A percentile compares a stretch with the other conserved stretches of the same genome.
Evolutionary conservation across 306 rosid genomes (phyloP).

Genomic region (Oemleria cerasiformis): DNA sequence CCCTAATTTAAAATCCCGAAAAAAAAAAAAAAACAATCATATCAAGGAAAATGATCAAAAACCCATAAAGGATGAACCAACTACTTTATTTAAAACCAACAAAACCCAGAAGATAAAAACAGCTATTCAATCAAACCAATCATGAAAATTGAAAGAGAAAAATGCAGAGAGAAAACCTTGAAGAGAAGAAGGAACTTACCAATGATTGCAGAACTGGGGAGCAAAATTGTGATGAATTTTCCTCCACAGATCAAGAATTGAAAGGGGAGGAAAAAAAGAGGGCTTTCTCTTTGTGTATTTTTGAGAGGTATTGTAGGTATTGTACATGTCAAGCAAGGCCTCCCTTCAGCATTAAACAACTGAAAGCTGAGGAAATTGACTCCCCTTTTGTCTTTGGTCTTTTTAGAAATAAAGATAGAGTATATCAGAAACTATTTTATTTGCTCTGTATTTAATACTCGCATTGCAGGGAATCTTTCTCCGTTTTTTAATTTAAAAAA

Average conservation of each 20-base stretch:
- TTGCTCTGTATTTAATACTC: too few relatives aligned
- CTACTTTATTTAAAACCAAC: background rate
- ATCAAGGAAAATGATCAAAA: constrained; percentile 16
- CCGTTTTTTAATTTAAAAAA: too few relatives aligned
- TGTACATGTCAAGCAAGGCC: constrained; percentile 38
- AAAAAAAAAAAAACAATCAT: constrained; percentile 1
- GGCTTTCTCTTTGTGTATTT: constrained; percentile 3
- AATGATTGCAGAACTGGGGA: constrained; percentile 23
- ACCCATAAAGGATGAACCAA: constrained; percentile 7
- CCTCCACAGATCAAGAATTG: constrained; percentile 25
- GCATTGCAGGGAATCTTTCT: too few relatives aligned
- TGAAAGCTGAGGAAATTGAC: constrained; percentile 37
- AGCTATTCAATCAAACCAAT: constrained; percentile 12
- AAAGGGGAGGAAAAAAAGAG: constrained; percentile 21
- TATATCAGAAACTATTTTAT: background rate
- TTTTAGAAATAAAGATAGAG: background rate
- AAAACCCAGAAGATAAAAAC: constrained; percentile 22
- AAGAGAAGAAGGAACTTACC: constrained; percentile 34
- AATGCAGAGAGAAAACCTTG: background rate
- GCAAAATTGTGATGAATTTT: background rate
- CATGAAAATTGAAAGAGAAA: background rate
- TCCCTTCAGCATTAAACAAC: constrained; percentile 35
- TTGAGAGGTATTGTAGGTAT: constrained; percentile 9
- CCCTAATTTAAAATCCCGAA: background rate
- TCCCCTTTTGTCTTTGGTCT: background rate